Evolutionary conservation across 2,329 filamentous ascomycete species (phyloP), one percentile per base, ranked within the genome.

Genomic region (Pestalotiopsis sp.): DNA sequence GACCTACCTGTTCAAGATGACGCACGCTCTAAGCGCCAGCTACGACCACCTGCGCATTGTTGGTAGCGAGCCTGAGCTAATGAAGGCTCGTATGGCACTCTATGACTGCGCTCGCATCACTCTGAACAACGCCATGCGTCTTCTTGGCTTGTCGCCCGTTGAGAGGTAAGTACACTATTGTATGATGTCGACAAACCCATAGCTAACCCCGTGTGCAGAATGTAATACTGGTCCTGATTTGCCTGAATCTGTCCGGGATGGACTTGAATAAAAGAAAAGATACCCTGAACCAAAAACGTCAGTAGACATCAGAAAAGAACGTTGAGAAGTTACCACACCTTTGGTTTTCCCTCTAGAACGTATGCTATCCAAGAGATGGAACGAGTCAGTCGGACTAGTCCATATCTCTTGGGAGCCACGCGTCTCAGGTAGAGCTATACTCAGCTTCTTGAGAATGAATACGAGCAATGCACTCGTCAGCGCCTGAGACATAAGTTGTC

Each of bases 31-130:
- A 67, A 94, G 91, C 82, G 91, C 89, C 67, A 94, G 91, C 79
- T 97, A 97, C 80, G 93, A 95, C 75, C 90, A 93, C 70, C 84
- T 97, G 70, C 89, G 92, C 77, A 93, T 96, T 67, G 89, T 97
- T n/a, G 92, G 93, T 67, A 92, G 90, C 70, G 92, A 95, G 80
- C 84, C 83, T 38, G 90, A 92, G 77, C 81, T 94, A 67, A 90
- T 92, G 85, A 86, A 82, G 75, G 91, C 92, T 31, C 87, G 93
- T 73, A 89, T 94, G 86, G 92, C 92, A 12, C 82, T 97, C 73
- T 97, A 97, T 78, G 90, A 92, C 73, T 86, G 91, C 2, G 91
- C 93, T 6, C 87, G 92, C 75, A 90, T 91, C 70, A 93, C 95
- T 45, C 83, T 97, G 71, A 87, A 87, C 75, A 97, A 96, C 79